These are phyloP conservation scores for Aureobasidium sp. DNA, from an alignment of 2,329 filamentous ascomycete genomes.

Conservation along the genomic window DNA sequence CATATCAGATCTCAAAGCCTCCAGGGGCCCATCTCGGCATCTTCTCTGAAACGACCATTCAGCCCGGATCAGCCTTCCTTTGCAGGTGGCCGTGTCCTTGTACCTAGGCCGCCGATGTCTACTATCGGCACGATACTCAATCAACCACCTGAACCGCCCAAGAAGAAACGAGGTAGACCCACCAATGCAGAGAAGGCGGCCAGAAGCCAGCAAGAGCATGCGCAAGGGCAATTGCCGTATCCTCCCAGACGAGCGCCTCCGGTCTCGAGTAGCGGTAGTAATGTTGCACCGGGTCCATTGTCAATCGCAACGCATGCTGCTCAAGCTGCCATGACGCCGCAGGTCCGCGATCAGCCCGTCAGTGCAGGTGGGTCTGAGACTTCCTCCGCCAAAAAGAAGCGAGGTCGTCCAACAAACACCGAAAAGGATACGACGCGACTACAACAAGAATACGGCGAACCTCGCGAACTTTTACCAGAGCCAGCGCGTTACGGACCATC, in stretches of 20 bases:
- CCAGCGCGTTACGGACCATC: neutral
- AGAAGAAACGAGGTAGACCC: constrained; percentile 43
- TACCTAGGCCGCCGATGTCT: constrained; percentile 34
- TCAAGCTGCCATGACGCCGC: constrained; percentile 9
- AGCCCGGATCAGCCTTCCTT: constrained; percentile 23
- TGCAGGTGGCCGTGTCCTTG: constrained; percentile 37
- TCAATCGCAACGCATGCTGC: constrained; percentile 6
- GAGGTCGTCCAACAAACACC: constrained; percentile 24
- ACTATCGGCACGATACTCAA: constrained; percentile 6
- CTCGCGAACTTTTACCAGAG: neutral
- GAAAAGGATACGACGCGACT: constrained; percentile 11
- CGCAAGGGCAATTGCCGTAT: constrained; percentile 34
- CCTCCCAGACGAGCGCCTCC: constrained; percentile 21
- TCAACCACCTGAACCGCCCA: constrained; percentile 23
- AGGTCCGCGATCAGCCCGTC: neutral
- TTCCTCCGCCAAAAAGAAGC: constrained; percentile 28
- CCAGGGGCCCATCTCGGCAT: constrained; percentile 4
- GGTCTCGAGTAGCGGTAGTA: neutral
- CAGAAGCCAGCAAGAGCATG: constrained; percentile 36
- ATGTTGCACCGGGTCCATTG: neutral
- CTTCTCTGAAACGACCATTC: constrained; percentile 24
- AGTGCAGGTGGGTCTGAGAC: constrained; percentile 21
- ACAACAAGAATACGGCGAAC: neutral
- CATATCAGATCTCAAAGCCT: constrained; percentile 17
- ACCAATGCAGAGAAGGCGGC: constrained; percentile 42